Base-by-base conservation (phyloP, 2,329 filamentous ascomycete species). In the Aspergillus awamori region DNA sequence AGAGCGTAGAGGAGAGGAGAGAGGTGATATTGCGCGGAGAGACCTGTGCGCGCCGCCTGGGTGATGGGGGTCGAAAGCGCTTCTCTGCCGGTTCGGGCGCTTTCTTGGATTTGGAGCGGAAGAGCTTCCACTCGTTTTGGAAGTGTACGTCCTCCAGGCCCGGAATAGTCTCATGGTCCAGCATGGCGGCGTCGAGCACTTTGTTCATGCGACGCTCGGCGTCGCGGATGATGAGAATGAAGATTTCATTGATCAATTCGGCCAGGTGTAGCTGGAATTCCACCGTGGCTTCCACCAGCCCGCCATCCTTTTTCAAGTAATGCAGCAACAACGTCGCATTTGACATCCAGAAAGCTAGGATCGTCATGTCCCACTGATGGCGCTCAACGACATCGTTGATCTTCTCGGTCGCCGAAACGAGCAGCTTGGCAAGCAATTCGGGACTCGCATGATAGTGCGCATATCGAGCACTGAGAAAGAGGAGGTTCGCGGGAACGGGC, bases 291-390 rank as follows among this genome's bases (percentile, higher is more conserved):
- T 89, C 86, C 6, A 93, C 85, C 17, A 98, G 80, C 0, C 92
- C 93, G 5, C 85, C 80, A 69, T 99, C 95, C 77, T 99, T 99
- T 75, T 97, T 97, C 57, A 99, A 82, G 74, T 99, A 99, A 76
- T 99, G 94, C 57, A 98, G 81, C n/a, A 99, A 81, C 41, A 99
- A 80, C 0, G 95, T 99, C 8, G 92, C 93, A 75, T 99, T 99
- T 1, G 95, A 98, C 71, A 97, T 93, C 95, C 95, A 99, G 74
- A 99, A 99, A 2, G 95, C 95, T 39, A 99, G 82, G 67, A 99
- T 97, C 0, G 95, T 99, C 95, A 99, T 99, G 74, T 99, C 95
- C 95, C 95, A 98, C 74, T 99, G 95, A 72, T 94, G 89, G 63
- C 86, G 86, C 77, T 98, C 95, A n/a, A 99, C 93, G 30, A 97